A percentile compares a stretch with the other conserved stretches of the same genome.
Evolutionary conservation across 2,329 filamentous ascomycete species (phyloP).

Genomic region (Davidsoniella eucalypti): DNA sequence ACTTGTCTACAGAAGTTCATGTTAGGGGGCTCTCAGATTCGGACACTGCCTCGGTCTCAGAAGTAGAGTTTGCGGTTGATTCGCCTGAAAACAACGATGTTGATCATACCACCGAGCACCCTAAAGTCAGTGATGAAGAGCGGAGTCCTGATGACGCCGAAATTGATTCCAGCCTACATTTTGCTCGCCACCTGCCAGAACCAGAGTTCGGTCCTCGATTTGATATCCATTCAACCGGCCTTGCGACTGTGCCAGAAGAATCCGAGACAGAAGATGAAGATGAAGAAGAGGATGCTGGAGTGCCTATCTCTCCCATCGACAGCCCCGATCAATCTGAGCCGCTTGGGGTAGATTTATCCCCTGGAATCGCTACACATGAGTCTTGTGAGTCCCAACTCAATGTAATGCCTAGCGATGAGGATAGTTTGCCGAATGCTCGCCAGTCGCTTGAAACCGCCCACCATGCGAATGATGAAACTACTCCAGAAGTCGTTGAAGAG

Average conservation of each 20-base stretch:
- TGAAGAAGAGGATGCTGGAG: constrained; percentile 1
- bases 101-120: neutral
- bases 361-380: neutral
- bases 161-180: neutral
- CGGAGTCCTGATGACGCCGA: neutral
- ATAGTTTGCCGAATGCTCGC: no score
- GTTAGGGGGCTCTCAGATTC: neutral
- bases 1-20: neutral
- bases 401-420: no score
- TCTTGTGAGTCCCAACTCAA: neutral
- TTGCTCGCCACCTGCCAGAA: neutral
- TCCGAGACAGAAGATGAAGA: constrained; percentile 6
- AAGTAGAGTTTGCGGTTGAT: constrained; percentile 9
- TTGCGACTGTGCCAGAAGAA: constrained; percentile 9
- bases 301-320: neutral
- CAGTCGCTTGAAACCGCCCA: no score
- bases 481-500: neutral
- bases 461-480: neutral
- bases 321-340: neutral
- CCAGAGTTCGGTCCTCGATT: constrained; percentile 2
- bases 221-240: neutral
- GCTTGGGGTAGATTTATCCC: no score
- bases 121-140: no score
- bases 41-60: neutral
- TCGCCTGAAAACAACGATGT: neutral